Evolutionary conservation across 2,329 filamentous ascomycete species (phyloP), one percentile per base, ranked within the genome.

Genomic region (Leptographium flavum): DNA sequence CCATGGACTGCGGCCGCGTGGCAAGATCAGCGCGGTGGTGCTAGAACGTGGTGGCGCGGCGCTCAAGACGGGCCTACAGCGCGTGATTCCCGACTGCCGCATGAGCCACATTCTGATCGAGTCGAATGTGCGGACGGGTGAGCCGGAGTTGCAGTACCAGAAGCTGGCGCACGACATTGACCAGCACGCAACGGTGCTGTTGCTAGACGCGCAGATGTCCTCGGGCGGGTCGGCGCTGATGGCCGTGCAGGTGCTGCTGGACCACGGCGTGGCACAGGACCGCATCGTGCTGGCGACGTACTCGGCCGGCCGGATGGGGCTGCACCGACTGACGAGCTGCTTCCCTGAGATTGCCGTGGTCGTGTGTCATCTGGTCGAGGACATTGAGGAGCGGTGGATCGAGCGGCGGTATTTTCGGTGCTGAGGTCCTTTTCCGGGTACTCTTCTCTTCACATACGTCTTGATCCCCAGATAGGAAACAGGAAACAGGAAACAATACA

Each of bases 181-280:
- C 48, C 62, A 73, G 36, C 83, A 94, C 57, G 80, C 85, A 52
- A 50, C 43, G 4, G 87, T 98, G 17, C 68, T 98, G 49, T 69
- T 98, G 8, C 68, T 96, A 19, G 92, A 96, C 61, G 81, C 88
- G 14, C 92, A 98, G 59, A 95, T 96, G 83, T 87, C 86, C 23
- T 88, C 82, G 49, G 92, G 92, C 37, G 90, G 88, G 31, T 75
- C 78, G 15, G 77, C 76, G 1, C 67, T 98, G 47, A 98, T 98
- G 92, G 87, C 92, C 1, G 88, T 96, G 36, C 83, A 92, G 57
- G 86, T 96, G n/a, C 68, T 98, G 44, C 79, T 94, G 15, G 92
- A 98, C 60, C 88, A 96, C 57, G 92, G 92, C 11, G 88, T 96
- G 7, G 67, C 76, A 6, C 81, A 92, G 58, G 76, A 86, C 39